Evolutionary conservation across 192 early-diverging fungal species (phyloP).

Genomic region (Coemansia sp.): DNA sequence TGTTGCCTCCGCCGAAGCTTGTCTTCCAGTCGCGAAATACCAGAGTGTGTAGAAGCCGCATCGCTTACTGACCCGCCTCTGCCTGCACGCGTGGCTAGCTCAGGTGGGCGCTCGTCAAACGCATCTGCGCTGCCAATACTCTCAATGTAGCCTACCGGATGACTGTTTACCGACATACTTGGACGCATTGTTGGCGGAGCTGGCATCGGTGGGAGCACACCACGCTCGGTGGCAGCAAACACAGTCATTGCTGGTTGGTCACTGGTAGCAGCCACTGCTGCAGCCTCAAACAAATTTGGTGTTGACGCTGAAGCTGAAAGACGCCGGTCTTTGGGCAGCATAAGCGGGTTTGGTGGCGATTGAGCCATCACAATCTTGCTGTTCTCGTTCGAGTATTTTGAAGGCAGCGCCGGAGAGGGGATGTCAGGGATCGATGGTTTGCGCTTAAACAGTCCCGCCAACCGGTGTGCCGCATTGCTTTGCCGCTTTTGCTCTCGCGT

Average conservation of each 20-base stretch:
- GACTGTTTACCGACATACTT: constrained; percentile 19
- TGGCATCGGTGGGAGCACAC: constrained; percentile 53
- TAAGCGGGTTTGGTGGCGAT: constrained; percentile 7
- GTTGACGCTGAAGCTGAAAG: constrained; percentile 52
- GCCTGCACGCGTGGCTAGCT: not conserved
- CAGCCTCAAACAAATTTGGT: constrained; percentile 47
- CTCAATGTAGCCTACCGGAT: constrained; percentile 4
- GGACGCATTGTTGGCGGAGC: constrained; percentile 45
- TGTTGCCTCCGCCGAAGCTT: constrained; percentile 22
- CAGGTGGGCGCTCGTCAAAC: not conserved
- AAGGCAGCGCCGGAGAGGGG: constrained; percentile 20
- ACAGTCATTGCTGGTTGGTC: constrained; percentile 47
- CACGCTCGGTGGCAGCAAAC: constrained; percentile 46
- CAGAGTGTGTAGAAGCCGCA: constrained; percentile 12
- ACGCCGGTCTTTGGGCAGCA: constrained; percentile 37
- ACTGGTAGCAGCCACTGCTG: constrained; percentile 39
- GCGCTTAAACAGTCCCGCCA: constrained; percentile 49
- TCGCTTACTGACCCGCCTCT: constrained; percentile 32
- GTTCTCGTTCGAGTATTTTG: constrained; percentile 20
- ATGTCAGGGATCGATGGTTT: constrained; percentile 54
- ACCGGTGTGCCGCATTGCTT: constrained; percentile 46
- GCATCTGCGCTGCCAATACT: not conserved
- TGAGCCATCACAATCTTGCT: constrained; percentile 13
- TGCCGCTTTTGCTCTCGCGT: constrained; percentile 50
- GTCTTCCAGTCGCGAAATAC: constrained; percentile 29